Evolutionary conservation across 2,329 filamentous ascomycete genomes (phyloP).

Genomic region (Tolypocladium sp.): DNA sequence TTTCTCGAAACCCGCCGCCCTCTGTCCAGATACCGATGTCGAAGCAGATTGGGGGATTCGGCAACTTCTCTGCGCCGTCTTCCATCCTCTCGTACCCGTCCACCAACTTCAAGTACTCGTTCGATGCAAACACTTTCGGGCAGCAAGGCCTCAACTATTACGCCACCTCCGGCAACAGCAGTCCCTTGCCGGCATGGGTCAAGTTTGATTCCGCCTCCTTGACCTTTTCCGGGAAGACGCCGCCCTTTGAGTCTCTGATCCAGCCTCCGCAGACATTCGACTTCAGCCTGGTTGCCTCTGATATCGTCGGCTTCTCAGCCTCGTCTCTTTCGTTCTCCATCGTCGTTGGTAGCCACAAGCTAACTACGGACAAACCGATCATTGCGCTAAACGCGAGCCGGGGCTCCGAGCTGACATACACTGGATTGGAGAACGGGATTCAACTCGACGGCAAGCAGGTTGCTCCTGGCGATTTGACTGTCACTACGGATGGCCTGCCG

Average conservation of each 20-base stretch:
- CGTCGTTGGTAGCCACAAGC: conserved; percentile 59
- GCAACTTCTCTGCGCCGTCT: conserved; percentile 49
- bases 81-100: conserved; percentile 49
- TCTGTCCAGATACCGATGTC: conserved; percentile 45
- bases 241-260: conserved; percentile 51
- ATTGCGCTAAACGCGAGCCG: conserved; percentile 48
- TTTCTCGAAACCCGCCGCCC: conserved; percentile 51
- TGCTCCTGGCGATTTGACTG: conserved; percentile 39
- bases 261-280: conserved; percentile 64
- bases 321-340: conserved; percentile 59
- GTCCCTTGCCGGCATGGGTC: conserved; percentile 81
- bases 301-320: conserved; percentile 69
- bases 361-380: conserved; percentile 51
- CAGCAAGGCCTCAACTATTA: conserved; percentile 58
- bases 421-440: conserved; percentile 39
- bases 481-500: conserved; percentile 45
- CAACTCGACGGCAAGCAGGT: conserved; percentile 48
- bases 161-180: conserved; percentile 65
- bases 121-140: conserved; percentile 55
- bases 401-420: conserved; percentile 43
- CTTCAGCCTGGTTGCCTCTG: conserved; percentile 67
- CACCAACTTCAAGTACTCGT: conserved; percentile 41
- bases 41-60: conserved; percentile 48
- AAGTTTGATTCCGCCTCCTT: conserved; percentile 57
- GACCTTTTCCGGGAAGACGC: conserved; percentile 63